These are phyloP conservation scores for Pichia eremophila DNA, from an alignment of 805 yeast genomes.

Conservation along the genomic window DNA sequence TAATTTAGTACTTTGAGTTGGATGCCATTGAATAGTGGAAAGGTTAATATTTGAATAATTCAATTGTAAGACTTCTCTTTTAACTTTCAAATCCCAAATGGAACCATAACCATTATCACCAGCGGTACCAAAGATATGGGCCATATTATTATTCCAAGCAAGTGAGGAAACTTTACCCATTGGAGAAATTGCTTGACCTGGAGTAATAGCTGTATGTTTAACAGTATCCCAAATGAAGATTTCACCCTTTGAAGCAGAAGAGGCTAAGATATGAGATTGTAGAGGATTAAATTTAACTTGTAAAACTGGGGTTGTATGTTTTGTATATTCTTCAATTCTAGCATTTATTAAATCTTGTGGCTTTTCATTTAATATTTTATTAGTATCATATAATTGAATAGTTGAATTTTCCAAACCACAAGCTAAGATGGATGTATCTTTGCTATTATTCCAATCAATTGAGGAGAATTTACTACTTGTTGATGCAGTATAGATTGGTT, in stretches of 20 bases:
- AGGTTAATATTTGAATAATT: slow-evolving; percentile 66
- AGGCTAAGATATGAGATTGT: slow-evolving; percentile 62
- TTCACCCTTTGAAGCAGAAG: slow-evolving; percentile 88
- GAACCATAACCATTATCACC: slow-evolving; percentile 81
- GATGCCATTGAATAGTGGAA: slow-evolving; percentile 91
- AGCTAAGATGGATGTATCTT: slow-evolving; percentile 52
- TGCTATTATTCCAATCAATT: slow-evolving; percentile 69
- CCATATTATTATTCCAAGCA: slow-evolving; percentile 79
- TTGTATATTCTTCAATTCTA: slow-evolving; percentile 41
- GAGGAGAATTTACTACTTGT: slow-evolving; percentile 64
- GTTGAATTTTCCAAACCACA: slow-evolving; percentile 85
- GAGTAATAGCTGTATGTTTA: slow-evolving; percentile 44
- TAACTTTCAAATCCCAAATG: slow-evolving; percentile 86
- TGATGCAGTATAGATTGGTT: slow-evolving; percentile 36
- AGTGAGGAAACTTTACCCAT: slow-evolving; percentile 72
- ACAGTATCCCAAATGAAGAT: slow-evolving; percentile 83
- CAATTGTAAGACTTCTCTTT: slow-evolving; percentile 81
- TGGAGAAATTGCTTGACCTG: slow-evolving; percentile 75
- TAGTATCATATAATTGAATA: slow-evolving; percentile 69
- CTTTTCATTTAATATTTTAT: slow-evolving; percentile 34
- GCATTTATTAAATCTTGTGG: slow-evolving; percentile 29
- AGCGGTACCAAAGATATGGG: slow-evolving; percentile 86
- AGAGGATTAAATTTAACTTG: slow-evolving; percentile 69
- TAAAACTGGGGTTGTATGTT: slow-evolving; percentile 64
- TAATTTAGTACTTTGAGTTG: slow-evolving; percentile 73